phyloP scores from a whole-genome alignment of 1,284 basidiomycete species.

The Hypsizygus ulmarius region DNA sequence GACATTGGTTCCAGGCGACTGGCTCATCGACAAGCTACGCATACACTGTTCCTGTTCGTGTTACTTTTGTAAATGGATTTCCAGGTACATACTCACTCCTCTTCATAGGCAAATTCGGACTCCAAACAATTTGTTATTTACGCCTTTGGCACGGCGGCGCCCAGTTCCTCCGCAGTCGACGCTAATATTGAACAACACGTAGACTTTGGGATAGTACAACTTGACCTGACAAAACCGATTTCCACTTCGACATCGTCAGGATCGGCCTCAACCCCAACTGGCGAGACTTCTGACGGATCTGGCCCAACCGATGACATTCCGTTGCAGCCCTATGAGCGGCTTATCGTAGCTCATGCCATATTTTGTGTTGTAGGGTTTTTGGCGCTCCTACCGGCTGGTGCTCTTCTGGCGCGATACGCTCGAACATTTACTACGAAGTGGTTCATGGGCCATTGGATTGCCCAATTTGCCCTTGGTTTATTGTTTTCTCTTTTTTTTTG shows the following conservation, averaged over 20 bases:
- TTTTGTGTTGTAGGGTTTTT: conserved; percentile 55
- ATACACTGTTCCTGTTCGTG: conserved; percentile 48
- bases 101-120: conserved; percentile 35
- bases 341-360: conserved; percentile 54
- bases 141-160: conserved; percentile 9
- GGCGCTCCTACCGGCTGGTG: conserved; percentile 56
- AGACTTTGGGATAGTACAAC: conserved; percentile 33
- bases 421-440: conserved; percentile 53
- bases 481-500: conserved; percentile 1
- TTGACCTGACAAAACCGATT: conserved; percentile 42
- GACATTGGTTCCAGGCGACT: conserved; percentile 2
- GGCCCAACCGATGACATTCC: conserved; percentile 26
- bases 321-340: conserved; percentile 36
- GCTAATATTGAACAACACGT: conserved; percentile 34
- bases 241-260: conserved; percentile 19
- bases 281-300: conserved; percentile 10
- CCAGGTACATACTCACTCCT: not conserved
- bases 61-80: too few relatives aligned
- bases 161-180: conserved; percentile 19
- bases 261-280: conserved; percentile 14
- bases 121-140: conserved; percentile 14
- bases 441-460: conserved; percentile 54
- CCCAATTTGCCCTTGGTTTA: conserved; percentile 45
- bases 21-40: conserved; percentile 33
- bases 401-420: conserved; percentile 55